Percentiles rank a stretch among this genome's conserved stretches.
Conservation (phyloP, 169 alveolate species). For the Eimeria acervulina region DNA sequence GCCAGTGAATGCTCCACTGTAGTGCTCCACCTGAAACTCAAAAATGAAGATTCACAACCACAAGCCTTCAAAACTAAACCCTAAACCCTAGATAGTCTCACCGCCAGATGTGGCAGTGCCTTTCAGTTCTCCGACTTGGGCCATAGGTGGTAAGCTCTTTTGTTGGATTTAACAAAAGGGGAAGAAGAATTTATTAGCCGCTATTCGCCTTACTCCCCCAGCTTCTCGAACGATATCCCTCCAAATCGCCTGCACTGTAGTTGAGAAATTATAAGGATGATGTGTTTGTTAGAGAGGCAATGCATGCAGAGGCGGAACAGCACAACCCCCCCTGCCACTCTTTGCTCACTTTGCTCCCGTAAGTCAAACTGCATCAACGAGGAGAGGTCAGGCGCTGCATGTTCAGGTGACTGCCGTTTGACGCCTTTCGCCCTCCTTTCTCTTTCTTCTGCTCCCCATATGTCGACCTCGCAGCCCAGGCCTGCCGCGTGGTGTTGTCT, state of each 20-base stretch:
- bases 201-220: slow-evolving; percentile 11
- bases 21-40: slow-evolving; percentile 22
- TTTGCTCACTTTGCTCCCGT: slow-evolving; percentile 24
- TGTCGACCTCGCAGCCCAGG: slow-evolving; percentile 42
- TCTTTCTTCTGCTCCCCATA: slow-evolving; percentile 57
- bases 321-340: too few species aligned
- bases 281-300: not conserved
- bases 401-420: not conserved
- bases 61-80: not conserved
- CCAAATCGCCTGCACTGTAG: slow-evolving; percentile 52
- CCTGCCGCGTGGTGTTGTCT: not conserved
- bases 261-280: not conserved
- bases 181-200: not conserved
- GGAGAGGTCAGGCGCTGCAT: slow-evolving; percentile 34
- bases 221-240: slow-evolving; percentile 63
- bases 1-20: slow-evolving; percentile 56
- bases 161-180: not conserved
- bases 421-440: slow-evolving; percentile 25
- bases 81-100: not conserved
- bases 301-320: not conserved
- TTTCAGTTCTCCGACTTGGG: slow-evolving; percentile 41
- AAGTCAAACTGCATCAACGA: slow-evolving; percentile 25
- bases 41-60: not conserved
- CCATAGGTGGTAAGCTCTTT: slow-evolving; percentile 21
- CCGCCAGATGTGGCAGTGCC: slow-evolving; percentile 32